A percentile compares a stretch with the other conserved stretches of the same genome.
Evolutionary conservation across 441 rosid genomes (phyloP).

Genomic region (Populus hybrid): DNA sequence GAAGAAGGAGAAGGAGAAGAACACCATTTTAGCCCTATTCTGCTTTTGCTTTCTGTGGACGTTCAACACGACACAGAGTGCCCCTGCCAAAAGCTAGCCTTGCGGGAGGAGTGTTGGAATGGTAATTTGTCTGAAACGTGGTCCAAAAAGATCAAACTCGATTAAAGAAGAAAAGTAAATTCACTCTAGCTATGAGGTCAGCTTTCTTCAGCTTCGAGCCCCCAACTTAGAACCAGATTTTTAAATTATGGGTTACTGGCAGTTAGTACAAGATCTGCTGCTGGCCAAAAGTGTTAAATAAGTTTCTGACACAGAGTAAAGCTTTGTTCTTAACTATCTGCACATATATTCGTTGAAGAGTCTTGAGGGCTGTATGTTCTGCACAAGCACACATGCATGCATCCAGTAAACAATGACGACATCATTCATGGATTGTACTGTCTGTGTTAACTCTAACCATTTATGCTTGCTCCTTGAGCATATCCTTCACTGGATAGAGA

Average conservation of each 20-base stretch:
- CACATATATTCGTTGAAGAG: neutral
- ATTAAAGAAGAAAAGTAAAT: neutral
- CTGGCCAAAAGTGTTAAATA: neutral
- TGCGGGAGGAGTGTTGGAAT: neutral
- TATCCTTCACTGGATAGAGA: too few relatives aligned
- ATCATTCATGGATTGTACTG: neutral
- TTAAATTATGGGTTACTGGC: neutral
- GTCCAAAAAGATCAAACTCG: neutral
- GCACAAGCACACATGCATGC: neutral
- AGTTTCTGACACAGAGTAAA: constrained; percentile 8
- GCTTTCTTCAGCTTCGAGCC: constrained; percentile 22
- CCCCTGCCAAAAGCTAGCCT: neutral
- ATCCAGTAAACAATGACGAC: neutral
- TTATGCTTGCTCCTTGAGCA: too few relatives aligned
- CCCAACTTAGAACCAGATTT: constrained; percentile 5
- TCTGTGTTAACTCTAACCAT: too few relatives aligned
- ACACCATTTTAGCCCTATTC: neutral
- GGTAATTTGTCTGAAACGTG: neutral
- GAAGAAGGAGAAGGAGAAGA: neutral
- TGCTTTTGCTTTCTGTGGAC: neutral
- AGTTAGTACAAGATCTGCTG: neutral
- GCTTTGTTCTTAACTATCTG: neutral
- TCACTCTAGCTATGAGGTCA: constrained; percentile 1
- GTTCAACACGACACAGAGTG: neutral
- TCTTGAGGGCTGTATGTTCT: neutral